Conservation (phyloP, 2,329 filamentous ascomycete species). For the Diaporthe capsici region DNA sequence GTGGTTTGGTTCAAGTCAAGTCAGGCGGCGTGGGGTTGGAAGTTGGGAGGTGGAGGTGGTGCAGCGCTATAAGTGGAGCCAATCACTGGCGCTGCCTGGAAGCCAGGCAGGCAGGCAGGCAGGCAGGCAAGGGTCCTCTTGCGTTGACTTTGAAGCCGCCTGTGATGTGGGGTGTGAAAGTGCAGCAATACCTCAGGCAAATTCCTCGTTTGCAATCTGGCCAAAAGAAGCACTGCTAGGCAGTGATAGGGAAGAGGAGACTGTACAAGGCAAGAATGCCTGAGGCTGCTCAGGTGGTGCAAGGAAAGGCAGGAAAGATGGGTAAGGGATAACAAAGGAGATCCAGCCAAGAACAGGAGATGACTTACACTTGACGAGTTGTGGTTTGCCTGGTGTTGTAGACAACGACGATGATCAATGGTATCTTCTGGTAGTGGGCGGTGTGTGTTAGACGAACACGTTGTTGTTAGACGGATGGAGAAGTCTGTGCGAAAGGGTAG, state of each 20-base stretch:
- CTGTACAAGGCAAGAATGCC: background rate
- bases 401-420: background rate
- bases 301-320: background rate
- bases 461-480: background rate
- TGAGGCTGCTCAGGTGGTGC: background rate
- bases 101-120: background rate
- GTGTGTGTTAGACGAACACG: background rate
- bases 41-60: slow-evolving; percentile 26
- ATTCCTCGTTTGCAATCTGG: background rate
- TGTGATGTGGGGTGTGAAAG: background rate
- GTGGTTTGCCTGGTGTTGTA: background rate
- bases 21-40: slow-evolving; percentile 28
- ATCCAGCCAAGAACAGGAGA: background rate
- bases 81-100: slow-evolving; percentile 25
- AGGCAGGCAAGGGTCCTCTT: background rate
- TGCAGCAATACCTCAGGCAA: background rate
- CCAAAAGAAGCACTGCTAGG: background rate
- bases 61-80: slow-evolving; percentile 14
- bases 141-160: background rate
- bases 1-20: slow-evolving; percentile 28
- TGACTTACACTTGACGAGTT: background rate
- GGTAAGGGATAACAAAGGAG: background rate
- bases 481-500: background rate
- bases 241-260: background rate
- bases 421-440: background rate